A percentile compares a stretch with the other conserved stretches of the same genome.
Evolutionary conservation across 2,329 filamentous ascomycete genomes (phyloP).

Genomic region (Dendryphion nanum): DNA sequence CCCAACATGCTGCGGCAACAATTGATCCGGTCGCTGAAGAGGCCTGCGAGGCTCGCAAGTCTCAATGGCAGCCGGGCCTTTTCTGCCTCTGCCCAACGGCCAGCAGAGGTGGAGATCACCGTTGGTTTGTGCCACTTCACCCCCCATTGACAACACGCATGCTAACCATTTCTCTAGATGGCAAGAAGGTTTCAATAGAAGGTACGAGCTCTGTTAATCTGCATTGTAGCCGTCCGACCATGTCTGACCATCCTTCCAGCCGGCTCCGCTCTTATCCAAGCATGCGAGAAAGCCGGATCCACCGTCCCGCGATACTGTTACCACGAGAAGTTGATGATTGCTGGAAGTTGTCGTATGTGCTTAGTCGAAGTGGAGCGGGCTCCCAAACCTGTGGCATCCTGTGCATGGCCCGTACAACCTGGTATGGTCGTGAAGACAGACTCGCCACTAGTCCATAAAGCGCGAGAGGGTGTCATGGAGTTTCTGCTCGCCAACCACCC

Average conservation of each 20-base stretch:
- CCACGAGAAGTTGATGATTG: slow-evolving; percentile 99
- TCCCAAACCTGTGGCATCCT: slow-evolving; percentile 96
- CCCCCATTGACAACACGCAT: slow-evolving; percentile 14
- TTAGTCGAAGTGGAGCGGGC: slow-evolving; percentile 95
- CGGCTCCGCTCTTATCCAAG: slow-evolving; percentile 95
- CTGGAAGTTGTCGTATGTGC: slow-evolving; percentile 99
- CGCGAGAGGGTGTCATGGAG: slow-evolving; percentile 98
- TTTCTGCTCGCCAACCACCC: slow-evolving; percentile 96
- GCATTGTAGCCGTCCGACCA: slow-evolving; percentile 10
- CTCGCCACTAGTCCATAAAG: slow-evolving; percentile 94
- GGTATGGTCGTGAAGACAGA: slow-evolving; percentile 99
- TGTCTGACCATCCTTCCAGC: slow-evolving; percentile 54
- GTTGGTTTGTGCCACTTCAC: slow-evolving; percentile 65
- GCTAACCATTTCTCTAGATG: slow-evolving; percentile 62
- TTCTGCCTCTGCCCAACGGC: slow-evolving; percentile 72
- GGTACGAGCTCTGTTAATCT: slow-evolving; percentile 54
- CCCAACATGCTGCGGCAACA: slow-evolving; percentile 62
- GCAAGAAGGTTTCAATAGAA: slow-evolving; percentile 97
- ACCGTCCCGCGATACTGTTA: slow-evolving; percentile 98
- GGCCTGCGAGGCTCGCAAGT: slow-evolving; percentile 52
- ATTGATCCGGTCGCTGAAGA: slow-evolving; percentile 61
- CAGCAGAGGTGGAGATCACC: slow-evolving; percentile 94
- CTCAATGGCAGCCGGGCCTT: slow-evolving; percentile 72
- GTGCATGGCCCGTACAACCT: slow-evolving; percentile 96
- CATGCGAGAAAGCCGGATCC: slow-evolving; percentile 94